phyloP scores from a whole-genome alignment of 2,329 filamentous ascomycete species.

The Apiospora rasikravindrae region DNA sequence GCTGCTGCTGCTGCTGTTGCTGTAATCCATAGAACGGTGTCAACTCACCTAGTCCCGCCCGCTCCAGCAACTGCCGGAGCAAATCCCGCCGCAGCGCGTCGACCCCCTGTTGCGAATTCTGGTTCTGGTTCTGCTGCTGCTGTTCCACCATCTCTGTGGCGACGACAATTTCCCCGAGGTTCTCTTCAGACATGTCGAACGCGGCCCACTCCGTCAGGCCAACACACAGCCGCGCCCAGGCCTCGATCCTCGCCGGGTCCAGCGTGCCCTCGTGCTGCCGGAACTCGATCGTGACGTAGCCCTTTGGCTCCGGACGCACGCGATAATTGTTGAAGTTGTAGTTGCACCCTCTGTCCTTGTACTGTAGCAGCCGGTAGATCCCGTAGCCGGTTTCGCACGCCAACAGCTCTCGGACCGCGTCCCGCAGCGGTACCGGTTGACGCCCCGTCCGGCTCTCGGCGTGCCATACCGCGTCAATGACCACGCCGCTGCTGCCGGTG shows the following conservation, averaged over 20 bases:
- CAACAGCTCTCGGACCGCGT: neutral
- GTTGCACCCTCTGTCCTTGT: neutral
- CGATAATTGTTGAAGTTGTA: neutral
- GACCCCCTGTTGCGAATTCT: neutral
- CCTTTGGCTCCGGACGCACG: neutral
- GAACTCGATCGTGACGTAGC: conserved; percentile 1
- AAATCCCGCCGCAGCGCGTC: neutral
- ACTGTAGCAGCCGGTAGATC: neutral
- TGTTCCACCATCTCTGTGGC: neutral
- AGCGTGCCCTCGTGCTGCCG: conserved; percentile 18
- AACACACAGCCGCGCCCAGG: conserved; percentile 7
- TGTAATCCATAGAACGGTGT: neutral
- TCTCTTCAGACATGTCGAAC: neutral
- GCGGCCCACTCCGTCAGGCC: neutral
- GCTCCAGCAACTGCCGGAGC: neutral
- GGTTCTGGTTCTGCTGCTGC: neutral
- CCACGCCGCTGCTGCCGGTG: neutral
- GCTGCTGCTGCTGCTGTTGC: neutral
- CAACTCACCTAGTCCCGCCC: neutral
- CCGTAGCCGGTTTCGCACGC: neutral
- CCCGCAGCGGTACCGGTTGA: neutral
- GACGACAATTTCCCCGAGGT: neutral
- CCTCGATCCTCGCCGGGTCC: neutral
- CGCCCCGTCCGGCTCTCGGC: neutral
- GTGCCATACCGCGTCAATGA: neutral